Evolutionary conservation across 768 basidiomycete genomes (phyloP), one percentile per base, ranked within the genome.

Genomic region (Mycena metata): DNA sequence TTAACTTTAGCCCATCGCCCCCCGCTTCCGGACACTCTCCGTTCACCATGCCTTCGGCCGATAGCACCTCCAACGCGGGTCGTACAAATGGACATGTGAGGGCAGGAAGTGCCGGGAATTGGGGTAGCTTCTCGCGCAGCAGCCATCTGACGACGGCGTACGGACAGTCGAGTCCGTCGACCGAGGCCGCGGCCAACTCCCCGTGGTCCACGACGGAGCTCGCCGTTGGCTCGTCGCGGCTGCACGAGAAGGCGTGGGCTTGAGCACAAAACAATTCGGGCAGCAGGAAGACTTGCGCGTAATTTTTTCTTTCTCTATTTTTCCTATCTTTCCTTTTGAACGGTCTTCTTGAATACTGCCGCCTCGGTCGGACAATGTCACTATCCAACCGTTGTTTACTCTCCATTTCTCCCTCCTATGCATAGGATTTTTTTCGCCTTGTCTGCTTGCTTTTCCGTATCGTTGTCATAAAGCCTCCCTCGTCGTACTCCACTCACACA

Each of bases 41-140:
- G 26, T 83, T 83, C 70, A 73, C 79, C 13, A 74, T 87, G 60
- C 80, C 85, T 21, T 83, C 82, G 46, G 83, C 79, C 57, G 86
- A 83, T 69, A 80, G 74, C 45, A 80, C 76, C 71, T 78, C 81
- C 49, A 77, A 64, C 55, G 72, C 74, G 45, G 71, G 82, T 21
- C 87, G 91, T 64, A 81, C 82, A 33, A 88, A 83, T 62, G 90
- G 91, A 42, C 92, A 94, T 75, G 88, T 88, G 66, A 90, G 93
- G 68, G 88, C 91, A 49, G 93, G 93, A 51, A 94, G 92, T 77
- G 91, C 90, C 30, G 92, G 92, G 36, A 94, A 93, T 76, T 94
- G 93, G 93, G 90, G 83, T 47, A 88, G 80, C 73, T 83, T 91
- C 72, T 76, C 87, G 30, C 86, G 90, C 55, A 85, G 82, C 76